Base-by-base conservation (phyloP, 768 basidiomycete genomes). In the Punctularia strigosozonata region DNA sequence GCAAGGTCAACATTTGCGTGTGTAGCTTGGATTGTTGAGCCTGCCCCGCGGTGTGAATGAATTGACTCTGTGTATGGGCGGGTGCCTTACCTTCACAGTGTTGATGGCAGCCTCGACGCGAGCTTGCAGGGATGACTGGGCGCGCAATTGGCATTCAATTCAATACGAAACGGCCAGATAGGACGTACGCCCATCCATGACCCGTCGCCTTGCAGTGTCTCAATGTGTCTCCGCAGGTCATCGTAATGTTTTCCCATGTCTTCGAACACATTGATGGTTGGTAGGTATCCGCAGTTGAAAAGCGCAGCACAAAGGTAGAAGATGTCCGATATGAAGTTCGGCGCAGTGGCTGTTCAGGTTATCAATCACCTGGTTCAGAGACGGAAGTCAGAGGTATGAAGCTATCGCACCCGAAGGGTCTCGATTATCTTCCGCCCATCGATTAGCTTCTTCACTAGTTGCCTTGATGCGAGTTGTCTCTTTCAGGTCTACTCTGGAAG, bases 401-500 rank as follows among this genome's bases (percentile, higher is more conserved):
- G 15, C 12, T 30, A 20, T 42, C 51, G 7, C 43, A 77, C 79
- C 73, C 36, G 56, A 57, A 31, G 65, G 46, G 13, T 60, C 51
- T 44, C 59, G 59, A 38, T 76, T 68, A 37, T 65, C 58, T 31
- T 72, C 63, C 32, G 64, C 75, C 80, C 87, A 95, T 41, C 71
- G 62, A 17, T 72, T 65, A 1, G 83, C 87, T 49, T 98, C 91
- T 41, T 89, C 83, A 46, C 78, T 82, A 0, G 88, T 89, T 0
- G 90, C 90, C 48, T 89, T 90, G 46, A 99, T 84, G 37, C 91
- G 79, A 0, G 95, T 99, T 55, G 95, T 89, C 12, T 98, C 94
- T 21, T 61, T 75, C 18, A 94, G 59, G 47, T 86, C 68, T 21
- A 98, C 73, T 5, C 89, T 70, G 7, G 65, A 55, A 4, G 82